phyloP scores from a whole-genome alignment of 768 basidiomycete species.

The Thelephora aurantiotincta region DNA sequence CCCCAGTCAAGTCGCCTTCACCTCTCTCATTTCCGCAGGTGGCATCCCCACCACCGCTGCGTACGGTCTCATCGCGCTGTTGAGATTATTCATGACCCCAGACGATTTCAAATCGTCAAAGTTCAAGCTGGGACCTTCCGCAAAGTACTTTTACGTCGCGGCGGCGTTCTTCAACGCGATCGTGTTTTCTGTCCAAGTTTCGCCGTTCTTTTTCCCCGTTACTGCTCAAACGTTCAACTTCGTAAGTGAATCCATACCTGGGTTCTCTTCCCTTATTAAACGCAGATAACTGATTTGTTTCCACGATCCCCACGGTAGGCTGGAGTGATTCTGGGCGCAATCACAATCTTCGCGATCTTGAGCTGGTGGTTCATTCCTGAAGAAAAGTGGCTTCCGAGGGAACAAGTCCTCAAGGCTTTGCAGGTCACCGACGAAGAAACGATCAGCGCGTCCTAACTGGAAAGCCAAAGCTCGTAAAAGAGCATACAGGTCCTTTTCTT shows the following conservation, averaged over 20 bases:
- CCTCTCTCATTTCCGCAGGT: conserved; percentile 77
- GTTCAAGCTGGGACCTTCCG: conserved; percentile 56
- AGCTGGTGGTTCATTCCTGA: conserved; percentile 73
- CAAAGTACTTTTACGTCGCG: conserved; percentile 53
- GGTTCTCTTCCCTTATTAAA: neutral
- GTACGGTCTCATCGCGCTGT: conserved; percentile 67
- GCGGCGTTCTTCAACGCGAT: conserved; percentile 61
- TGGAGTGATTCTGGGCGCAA: conserved; percentile 61
- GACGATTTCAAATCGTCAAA: conserved; percentile 57
- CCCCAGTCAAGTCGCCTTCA: conserved; percentile 86
- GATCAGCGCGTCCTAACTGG: too few species aligned
- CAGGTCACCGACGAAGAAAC: conserved; percentile 13
- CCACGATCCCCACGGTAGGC: conserved; percentile 26
- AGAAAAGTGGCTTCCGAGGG: conserved; percentile 65
- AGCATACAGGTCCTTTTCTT: too few species aligned
- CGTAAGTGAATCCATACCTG: conserved; percentile 27
- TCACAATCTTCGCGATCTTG: conserved; percentile 64
- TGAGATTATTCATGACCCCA: conserved; percentile 70
- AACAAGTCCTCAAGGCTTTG: conserved; percentile 41
- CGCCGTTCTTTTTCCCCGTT: conserved; percentile 82
- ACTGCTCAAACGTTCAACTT: conserved; percentile 72
- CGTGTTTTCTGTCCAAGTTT: conserved; percentile 66
- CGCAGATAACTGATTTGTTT: neutral
- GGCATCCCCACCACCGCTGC: conserved; percentile 80
- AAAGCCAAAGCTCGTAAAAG: too few species aligned